Conservation (phyloP, 805 yeast genomes). For the Wickerhamomyces sydowiorum region DNA sequence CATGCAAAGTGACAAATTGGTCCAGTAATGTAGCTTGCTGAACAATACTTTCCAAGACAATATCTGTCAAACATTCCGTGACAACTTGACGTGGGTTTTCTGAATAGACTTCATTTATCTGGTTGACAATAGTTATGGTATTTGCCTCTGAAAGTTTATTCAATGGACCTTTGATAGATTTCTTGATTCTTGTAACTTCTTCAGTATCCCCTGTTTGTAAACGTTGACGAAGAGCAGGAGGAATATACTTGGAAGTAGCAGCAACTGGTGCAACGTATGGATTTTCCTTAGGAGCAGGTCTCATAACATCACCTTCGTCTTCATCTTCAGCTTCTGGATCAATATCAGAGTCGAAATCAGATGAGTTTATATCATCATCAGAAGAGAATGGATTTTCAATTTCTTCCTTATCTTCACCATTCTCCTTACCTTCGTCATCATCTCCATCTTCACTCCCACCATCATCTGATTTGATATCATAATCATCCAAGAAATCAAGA, state of each 20-base stretch:
- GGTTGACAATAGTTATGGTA: conserved; percentile 60
- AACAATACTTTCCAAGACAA: conserved; percentile 58
- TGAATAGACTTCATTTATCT: conserved; percentile 57
- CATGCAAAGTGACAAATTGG: conserved; percentile 71
- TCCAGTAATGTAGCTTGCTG: conserved; percentile 67
- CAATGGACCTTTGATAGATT: conserved; percentile 72
- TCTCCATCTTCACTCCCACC: conserved; percentile 19
- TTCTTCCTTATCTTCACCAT: conserved; percentile 18
- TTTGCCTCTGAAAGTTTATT: conserved; percentile 90
- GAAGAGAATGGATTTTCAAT: conserved; percentile 30
- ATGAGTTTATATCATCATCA: conserved; percentile 36
- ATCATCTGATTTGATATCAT: conserved; percentile 20
- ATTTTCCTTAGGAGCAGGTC: conserved; percentile 48
- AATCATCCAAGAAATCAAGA: conserved; percentile 33
- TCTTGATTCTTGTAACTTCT: conserved; percentile 44
- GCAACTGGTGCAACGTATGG: conserved; percentile 66
- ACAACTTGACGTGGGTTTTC: conserved; percentile 76
- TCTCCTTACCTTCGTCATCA: conserved; percentile 21
- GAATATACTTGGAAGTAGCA: conserved; percentile 52
- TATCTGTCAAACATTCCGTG: conserved; percentile 58
- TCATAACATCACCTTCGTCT: conserved; percentile 22
- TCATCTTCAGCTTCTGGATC: conserved; percentile 29
- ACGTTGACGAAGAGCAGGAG: conserved; percentile 76
- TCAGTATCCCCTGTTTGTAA: conserved; percentile 37
- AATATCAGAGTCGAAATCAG: conserved; percentile 37